Conservation (phyloP, 2,329 filamentous ascomycete species). For the Rhynchosporium agropyri region DNA sequence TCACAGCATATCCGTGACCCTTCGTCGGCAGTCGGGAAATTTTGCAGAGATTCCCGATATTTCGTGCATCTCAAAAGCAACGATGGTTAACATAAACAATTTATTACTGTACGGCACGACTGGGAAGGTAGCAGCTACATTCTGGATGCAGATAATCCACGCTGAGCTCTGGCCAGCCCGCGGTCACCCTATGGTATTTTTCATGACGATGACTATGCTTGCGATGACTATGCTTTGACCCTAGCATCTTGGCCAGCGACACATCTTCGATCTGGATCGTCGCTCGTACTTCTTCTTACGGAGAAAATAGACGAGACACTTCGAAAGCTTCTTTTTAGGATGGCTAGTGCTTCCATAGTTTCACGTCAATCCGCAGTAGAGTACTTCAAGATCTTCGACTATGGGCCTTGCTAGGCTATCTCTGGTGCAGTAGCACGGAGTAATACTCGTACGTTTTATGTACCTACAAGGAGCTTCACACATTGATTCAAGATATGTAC, state of each 20-base stretch:
- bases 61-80: conserved; percentile 15
- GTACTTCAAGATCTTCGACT: neutral
- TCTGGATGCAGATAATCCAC: too few relatives aligned
- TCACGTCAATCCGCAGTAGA: neutral
- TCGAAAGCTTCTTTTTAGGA: conserved; percentile 21
- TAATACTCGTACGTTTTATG: neutral
- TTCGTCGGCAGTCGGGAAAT: conserved; percentile 27
- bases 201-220: neutral
- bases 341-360: neutral
- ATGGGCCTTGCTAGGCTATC: neutral
- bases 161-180: neutral
- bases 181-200: neutral
- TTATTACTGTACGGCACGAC: conserved; percentile 5
- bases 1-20: conserved; percentile 21
- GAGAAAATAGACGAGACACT: conserved; percentile 31
- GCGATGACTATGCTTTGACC: neutral
- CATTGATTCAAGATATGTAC: neutral
- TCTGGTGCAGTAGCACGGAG: neutral
- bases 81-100: neutral
- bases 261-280: conserved; percentile 30
- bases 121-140: conserved; percentile 3
- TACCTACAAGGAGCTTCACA: too few relatives aligned
- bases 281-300: conserved; percentile 28
- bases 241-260: neutral
- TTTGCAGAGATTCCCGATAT: conserved; percentile 17